Evolutionary conservation across 371 early-diverging fungal genomes (phyloP).

Genomic region (Mortierella sp.): DNA sequence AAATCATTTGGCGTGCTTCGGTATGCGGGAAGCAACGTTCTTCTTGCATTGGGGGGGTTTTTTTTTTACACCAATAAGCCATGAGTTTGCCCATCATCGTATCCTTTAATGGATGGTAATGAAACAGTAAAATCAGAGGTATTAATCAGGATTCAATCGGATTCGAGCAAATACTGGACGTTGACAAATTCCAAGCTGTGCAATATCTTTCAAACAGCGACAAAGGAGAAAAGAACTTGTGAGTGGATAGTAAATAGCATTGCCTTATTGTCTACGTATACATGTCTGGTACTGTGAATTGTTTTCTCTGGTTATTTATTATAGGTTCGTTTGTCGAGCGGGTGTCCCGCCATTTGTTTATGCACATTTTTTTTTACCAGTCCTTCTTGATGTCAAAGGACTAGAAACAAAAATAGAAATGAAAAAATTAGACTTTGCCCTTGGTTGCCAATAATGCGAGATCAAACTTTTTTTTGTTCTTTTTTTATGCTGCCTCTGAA

Average conservation of each 20-base stretch:
- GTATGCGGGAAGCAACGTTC: constrained; percentile 3
- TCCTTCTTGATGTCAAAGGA: constrained; percentile 79
- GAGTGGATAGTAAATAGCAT: too few species aligned
- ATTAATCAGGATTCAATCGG: too few species aligned
- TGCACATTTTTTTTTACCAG: constrained; percentile 59
- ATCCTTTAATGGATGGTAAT: neutral
- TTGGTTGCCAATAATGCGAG: neutral
- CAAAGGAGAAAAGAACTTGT: too few species aligned
- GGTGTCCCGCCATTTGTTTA: neutral
- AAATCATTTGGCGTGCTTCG: neutral
- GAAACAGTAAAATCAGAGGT: neutral
- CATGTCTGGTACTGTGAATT: neutral
- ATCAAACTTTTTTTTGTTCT: neutral
- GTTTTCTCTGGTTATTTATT: neutral
- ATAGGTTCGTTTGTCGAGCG: neutral
- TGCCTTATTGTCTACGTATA: neutral
- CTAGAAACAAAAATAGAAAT: constrained; percentile 12
- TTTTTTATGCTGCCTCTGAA: neutral
- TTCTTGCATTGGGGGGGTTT: neutral
- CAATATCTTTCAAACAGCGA: too few species aligned
- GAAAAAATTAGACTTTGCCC: neutral
- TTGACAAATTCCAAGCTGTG: too few species aligned
- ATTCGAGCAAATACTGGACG: too few species aligned
- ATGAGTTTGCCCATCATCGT: neutral
- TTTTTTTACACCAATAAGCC: neutral